Evolutionary conservation across 768 basidiomycete species (phyloP).

Genomic region (Cyclocybe cylindracea): DNA sequence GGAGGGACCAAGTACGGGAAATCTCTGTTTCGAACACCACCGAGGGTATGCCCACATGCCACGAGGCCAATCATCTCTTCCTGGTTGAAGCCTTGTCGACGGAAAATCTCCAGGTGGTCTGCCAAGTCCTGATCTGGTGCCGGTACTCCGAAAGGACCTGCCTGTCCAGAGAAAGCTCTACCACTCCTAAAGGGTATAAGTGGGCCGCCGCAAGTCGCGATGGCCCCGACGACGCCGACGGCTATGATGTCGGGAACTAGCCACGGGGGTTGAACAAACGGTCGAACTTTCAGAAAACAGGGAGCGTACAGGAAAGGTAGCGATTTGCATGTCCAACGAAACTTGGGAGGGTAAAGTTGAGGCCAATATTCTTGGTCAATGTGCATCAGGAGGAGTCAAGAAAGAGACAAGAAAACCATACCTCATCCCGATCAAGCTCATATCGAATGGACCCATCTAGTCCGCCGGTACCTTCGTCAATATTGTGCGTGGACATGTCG

Average conservation of each 20-base stretch:
- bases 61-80: constrained; percentile 47
- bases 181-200: constrained; percentile 42
- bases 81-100: constrained; percentile 37
- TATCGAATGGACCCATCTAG: constrained; percentile 43
- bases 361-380: constrained; percentile 38
- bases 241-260: constrained; percentile 45
- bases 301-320: constrained; percentile 39
- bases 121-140: constrained; percentile 38
- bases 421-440: constrained; percentile 37
- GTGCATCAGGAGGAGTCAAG: not conserved
- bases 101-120: constrained; percentile 35
- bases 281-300: not conserved
- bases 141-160: constrained; percentile 41
- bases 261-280: not conserved
- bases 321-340: constrained; percentile 36
- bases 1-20: constrained; percentile 38
- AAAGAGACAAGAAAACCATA: constrained; percentile 9
- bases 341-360: constrained; percentile 34
- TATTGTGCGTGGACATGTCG: constrained; percentile 40
- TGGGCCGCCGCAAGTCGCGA: constrained; percentile 46
- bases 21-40: constrained; percentile 41
- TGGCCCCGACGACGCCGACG: constrained; percentile 35
- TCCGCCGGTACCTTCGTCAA: constrained; percentile 37
- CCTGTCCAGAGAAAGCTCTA: constrained; percentile 38
- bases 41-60: constrained; percentile 48